Evolutionary conservation across 441 rosid genomes (phyloP).

Genomic region (Croton laevigatus): DNA sequence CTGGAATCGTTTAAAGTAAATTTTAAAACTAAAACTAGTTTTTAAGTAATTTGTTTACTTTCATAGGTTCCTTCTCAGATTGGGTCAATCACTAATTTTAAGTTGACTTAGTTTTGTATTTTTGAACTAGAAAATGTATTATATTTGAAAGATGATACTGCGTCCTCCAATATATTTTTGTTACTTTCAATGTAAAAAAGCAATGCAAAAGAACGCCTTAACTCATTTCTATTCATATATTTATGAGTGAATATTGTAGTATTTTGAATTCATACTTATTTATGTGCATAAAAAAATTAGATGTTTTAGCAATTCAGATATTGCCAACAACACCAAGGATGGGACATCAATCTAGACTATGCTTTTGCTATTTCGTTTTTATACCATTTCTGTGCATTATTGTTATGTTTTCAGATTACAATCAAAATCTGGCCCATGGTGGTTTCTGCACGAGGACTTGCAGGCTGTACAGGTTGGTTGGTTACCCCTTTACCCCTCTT

Average conservation of each 20-base stretch:
- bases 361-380: neutral
- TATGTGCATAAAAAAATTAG: neutral
- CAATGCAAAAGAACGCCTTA: too few species aligned
- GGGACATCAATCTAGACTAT: neutral
- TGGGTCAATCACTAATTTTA: neutral
- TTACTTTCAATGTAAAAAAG: too few species aligned
- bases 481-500: neutral
- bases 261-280: neutral
- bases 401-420: slow-evolving; percentile 38
- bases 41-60: neutral
- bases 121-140: neutral
- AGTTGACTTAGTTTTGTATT: neutral
- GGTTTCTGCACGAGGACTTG: slow-evolving; percentile 67
- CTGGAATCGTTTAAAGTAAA: neutral
- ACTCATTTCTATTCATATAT: too few species aligned
- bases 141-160: neutral
- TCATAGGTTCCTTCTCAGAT: neutral
- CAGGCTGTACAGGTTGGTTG: slow-evolving; percentile 39
- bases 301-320: too few species aligned
- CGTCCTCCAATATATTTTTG: too few species aligned
- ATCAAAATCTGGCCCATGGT: slow-evolving; percentile 81
- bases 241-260: neutral
- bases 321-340: neutral
- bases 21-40: neutral
- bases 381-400: neutral